Evolutionary conservation across 1,139 yeast genomes (phyloP), one percentile per base, ranked within the genome.

Genomic region (Yamadazyma taylorii): DNA sequence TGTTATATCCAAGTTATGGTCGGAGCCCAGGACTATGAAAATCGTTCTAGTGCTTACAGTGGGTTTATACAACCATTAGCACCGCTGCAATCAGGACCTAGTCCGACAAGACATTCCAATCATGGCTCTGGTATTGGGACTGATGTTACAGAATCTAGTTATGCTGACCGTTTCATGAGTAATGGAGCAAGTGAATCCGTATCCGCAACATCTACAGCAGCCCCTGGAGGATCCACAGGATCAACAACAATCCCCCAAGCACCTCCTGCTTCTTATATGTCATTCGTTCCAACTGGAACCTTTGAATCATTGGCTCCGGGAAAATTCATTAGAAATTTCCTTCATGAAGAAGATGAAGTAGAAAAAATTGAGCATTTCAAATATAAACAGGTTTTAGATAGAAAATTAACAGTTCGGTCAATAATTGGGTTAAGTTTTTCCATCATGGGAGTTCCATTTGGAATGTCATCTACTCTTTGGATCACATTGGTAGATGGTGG

Each of bases 401-500:
- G 85, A 46, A 79, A 81, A 43, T 66, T 83, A 41, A 74, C 85
- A 1, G 84, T 83, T 2, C 67, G 79, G 0, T 80, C 88, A 0
- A 78, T 84, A 24, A 76, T 84, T 30, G 92, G 90, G 2, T 61
- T 84, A 21, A 89, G 92, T 1, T 82, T 83, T 53, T 80, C 88
- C 2, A 60, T 84, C 17, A 83, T 84, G 90, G 85, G 86, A 15
- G 89, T 85, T 0, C 90, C 89, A 0, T 73, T 84, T 54, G 89
- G 90, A 1, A 69, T 84, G 50, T 78, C 87, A 4, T 78, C 86
- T 1, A 82, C 88, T 0, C 65, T 84, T 52, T 78, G 83, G 58
- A 81, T 82, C 32, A 80, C 85, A 1, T 61, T 84, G 38, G 69
- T 79, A 15, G 85, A 83, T 56, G 92, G 92, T 6, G 87, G 87